phyloP scores from a whole-genome alignment of 352 stramenopile genomes.

The Phytophthora pluvialis region DNA sequence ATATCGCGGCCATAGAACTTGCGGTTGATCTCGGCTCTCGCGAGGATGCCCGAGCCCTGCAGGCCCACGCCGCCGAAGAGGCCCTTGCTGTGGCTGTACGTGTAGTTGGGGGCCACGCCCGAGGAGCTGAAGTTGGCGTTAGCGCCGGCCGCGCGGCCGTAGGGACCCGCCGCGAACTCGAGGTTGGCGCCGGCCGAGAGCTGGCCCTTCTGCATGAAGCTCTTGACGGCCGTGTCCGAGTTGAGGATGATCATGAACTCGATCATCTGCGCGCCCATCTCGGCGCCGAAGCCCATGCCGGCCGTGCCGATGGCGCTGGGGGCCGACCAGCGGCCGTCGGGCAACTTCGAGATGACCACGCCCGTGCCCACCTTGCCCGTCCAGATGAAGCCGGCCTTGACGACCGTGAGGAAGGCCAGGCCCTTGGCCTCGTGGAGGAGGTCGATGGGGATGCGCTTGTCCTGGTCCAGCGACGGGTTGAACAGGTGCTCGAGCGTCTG shows the following conservation, averaged over 20 bases:
- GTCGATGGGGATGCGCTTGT: constrained; percentile 90
- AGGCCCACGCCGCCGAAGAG: constrained; percentile 85
- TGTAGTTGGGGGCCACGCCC: constrained; percentile 87
- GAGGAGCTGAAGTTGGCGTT: constrained; percentile 81
- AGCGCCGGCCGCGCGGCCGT: constrained; percentile 76
- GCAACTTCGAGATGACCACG: constrained; percentile 94
- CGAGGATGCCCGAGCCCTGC: constrained; percentile 83
- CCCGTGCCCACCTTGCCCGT: constrained; percentile 89
- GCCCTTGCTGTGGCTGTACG: constrained; percentile 89
- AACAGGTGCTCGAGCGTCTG: constrained; percentile 93
- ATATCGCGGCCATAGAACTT: constrained; percentile 91
- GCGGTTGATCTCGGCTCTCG: constrained; percentile 83
- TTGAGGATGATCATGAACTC: constrained; percentile 94
- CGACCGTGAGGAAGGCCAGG: constrained; percentile 92
- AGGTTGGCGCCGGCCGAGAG: constrained; percentile 85
- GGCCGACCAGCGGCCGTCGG: constrained; percentile 95
- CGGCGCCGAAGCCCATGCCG: constrained; percentile 87
- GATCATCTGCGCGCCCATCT: constrained; percentile 83
- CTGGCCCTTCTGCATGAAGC: constrained; percentile 86
- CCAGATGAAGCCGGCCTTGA: constrained; percentile 91
- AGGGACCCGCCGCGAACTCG: constrained; percentile 82
- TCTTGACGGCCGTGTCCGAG: constrained; percentile 93
- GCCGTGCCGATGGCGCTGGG: constrained; percentile 94
- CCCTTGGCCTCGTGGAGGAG: constrained; percentile 91
- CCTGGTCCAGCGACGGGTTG: constrained; percentile 83